Evolutionary conservation across 2,329 filamentous ascomycete species (phyloP).

Genomic region (Beauveria sp.): DNA sequence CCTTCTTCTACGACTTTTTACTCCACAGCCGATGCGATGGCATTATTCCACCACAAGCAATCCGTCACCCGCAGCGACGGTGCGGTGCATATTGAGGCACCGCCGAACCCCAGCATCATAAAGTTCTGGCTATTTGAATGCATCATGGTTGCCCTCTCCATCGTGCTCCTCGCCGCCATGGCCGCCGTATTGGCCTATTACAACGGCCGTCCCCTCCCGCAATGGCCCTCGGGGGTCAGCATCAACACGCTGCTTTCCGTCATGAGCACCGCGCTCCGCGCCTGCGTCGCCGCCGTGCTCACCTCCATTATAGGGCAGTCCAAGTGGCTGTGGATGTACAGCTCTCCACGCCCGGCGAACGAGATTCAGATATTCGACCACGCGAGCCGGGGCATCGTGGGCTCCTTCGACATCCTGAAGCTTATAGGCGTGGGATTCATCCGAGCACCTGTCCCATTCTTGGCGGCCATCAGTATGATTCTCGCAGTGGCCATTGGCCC

Average conservation of each 20-base stretch:
- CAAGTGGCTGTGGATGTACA: conserved; percentile 13
- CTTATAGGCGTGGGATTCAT: not conserved
- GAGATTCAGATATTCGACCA: not conserved
- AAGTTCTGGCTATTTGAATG: no score
- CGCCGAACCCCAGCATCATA: no score
- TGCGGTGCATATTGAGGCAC: no score
- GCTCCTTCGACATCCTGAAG: not conserved
- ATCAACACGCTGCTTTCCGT: conserved; percentile 15
- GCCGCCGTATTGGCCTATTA: not conserved
- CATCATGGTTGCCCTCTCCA: no score
- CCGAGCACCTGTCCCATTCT: not conserved
- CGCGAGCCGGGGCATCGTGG: not conserved
- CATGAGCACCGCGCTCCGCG: conserved; percentile 12
- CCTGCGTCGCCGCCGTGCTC: conserved; percentile 11
- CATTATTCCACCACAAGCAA: no score
- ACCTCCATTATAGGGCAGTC: conserved; percentile 12
- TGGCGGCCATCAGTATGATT: not conserved
- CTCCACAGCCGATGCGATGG: no score
- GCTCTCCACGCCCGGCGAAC: not conserved
- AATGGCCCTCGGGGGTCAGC: conserved; percentile 11
- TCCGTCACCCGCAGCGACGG: no score
- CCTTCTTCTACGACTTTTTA: no score
- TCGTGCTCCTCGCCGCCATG: not conserved
- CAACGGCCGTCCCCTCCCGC: not conserved
- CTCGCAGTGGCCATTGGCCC: not conserved